Conservation (phyloP, 768 basidiomycete species). For the Leccinum ochraceum region DNA sequence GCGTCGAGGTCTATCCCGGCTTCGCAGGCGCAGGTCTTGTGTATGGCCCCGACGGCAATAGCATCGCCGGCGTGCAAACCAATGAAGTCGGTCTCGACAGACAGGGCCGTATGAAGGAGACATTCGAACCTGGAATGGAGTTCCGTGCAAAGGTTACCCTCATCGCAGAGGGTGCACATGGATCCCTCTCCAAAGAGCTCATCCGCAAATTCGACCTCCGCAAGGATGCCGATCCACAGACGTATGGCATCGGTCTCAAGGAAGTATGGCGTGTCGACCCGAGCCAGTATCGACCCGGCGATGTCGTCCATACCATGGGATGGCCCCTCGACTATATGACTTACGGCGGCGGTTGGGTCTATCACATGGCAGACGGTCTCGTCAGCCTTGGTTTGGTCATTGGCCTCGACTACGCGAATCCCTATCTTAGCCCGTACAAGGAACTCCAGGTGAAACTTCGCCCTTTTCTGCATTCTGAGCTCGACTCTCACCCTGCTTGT, state of each 20-base stretch:
- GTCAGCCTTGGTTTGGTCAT: conserved; percentile 91
- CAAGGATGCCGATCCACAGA: conserved; percentile 74
- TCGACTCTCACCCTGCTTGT: conserved; percentile 9
- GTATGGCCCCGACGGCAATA: conserved; percentile 51
- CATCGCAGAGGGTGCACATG: conserved; percentile 94
- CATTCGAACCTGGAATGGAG: conserved; percentile 95
- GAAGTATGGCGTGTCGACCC: conserved; percentile 92
- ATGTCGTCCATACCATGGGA: conserved; percentile 92
- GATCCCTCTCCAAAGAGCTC: conserved; percentile 80
- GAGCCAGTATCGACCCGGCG: conserved; percentile 57
- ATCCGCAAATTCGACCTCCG: conserved; percentile 75
- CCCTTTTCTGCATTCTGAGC: neutral
- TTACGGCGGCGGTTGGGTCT: conserved; percentile 87
- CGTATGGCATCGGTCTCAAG: conserved; percentile 94
- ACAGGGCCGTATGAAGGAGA: conserved; percentile 71
- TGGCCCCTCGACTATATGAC: conserved; percentile 86
- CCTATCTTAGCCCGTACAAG: conserved; percentile 86
- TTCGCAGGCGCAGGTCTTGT: conserved; percentile 91
- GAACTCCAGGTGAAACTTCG: conserved; percentile 77
- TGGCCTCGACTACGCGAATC: conserved; percentile 93
- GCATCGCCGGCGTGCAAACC: conserved; percentile 71
- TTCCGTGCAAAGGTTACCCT: conserved; percentile 92
- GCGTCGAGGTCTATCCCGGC: conserved; percentile 96
- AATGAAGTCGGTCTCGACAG: conserved; percentile 94
- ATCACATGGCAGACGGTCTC: conserved; percentile 92